Percentiles rank a stretch among this genome's conserved stretches.
Conservation (phyloP, 306 rosid species). For the Fagus crenata region DNA sequence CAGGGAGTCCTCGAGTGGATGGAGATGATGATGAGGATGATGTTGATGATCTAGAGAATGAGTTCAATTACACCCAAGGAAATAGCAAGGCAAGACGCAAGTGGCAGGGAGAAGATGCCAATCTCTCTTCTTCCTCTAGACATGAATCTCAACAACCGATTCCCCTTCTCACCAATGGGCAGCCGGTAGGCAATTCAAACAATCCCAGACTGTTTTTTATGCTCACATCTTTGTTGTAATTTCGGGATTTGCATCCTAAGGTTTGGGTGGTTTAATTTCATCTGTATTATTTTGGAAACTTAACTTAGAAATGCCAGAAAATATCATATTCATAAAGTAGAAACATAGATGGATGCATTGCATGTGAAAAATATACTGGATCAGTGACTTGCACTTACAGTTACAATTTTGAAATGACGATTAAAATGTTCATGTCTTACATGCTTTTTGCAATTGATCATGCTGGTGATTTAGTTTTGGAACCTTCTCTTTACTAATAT, state of each 20-base stretch:
- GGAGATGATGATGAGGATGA: slow-evolving; percentile 97
- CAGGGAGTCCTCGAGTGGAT: slow-evolving; percentile 94
- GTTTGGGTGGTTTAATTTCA: background rate
- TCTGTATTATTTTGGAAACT: background rate
- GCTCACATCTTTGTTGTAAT: background rate
- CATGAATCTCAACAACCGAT: slow-evolving; percentile 85
- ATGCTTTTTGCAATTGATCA: background rate
- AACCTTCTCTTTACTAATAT: background rate
- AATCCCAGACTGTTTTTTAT: background rate
- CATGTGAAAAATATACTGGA: no score
- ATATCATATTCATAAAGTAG: no score
- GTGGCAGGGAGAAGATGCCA: slow-evolving; percentile 81
- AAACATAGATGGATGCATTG: no score
- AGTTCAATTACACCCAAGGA: slow-evolving; percentile 61
- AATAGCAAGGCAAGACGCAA: slow-evolving; percentile 58
- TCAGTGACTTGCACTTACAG: background rate
- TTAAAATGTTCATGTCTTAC: background rate
- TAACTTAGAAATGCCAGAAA: background rate
- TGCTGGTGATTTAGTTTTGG: background rate
- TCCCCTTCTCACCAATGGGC: slow-evolving; percentile 91
- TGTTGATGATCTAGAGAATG: slow-evolving; percentile 87
- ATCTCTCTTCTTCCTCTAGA: slow-evolving; percentile 81
- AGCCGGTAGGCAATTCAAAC: slow-evolving; percentile 46
- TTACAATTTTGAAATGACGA: background rate
- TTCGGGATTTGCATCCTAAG: slow-evolving; percentile 6